phyloP scores from a whole-genome alignment of 805 yeast genomes.

The Candida nonsorbophila region DNA sequence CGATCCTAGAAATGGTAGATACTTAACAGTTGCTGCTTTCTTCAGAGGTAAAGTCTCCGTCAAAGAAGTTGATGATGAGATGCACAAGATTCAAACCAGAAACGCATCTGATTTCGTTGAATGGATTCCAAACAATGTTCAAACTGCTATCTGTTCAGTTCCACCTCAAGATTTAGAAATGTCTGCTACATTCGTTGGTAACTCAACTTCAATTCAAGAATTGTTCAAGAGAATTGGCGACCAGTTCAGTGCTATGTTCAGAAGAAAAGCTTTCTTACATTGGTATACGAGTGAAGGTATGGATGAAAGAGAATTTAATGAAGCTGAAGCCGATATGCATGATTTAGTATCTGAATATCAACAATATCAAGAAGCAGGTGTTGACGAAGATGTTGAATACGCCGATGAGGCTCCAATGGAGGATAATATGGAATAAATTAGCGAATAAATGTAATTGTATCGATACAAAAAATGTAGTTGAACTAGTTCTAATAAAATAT shows the following conservation, averaged over 20 bases:
- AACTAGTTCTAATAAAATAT: conserved; percentile 1
- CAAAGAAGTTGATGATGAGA: conserved; percentile 92
- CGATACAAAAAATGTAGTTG: conserved; percentile 1
- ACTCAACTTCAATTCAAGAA: conserved; percentile 90
- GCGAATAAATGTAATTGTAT: conserved; percentile 1
- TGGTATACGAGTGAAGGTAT: conserved; percentile 96
- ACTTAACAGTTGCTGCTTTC: conserved; percentile 89
- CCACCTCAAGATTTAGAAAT: conserved; percentile 82
- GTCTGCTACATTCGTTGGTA: conserved; percentile 91
- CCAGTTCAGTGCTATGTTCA: conserved; percentile 88
- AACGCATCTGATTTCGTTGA: conserved; percentile 83
- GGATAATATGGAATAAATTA: conserved; percentile 38
- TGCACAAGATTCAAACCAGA: conserved; percentile 77
- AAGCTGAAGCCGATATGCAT: conserved; percentile 87
- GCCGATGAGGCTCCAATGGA: conserved; percentile 61
- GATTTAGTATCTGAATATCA: conserved; percentile 86
- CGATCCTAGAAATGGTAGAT: conserved; percentile 86
- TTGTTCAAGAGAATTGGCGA: conserved; percentile 83
- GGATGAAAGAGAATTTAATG: conserved; percentile 92
- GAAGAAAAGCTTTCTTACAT: conserved; percentile 91
- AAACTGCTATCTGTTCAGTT: conserved; percentile 88
- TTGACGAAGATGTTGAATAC: conserved; percentile 67
- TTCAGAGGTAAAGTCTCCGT: conserved; percentile 91
- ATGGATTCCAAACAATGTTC: conserved; percentile 95
- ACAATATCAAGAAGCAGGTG: conserved; percentile 82